Percentiles rank a stretch among this genome's conserved stretches.
Evolutionary conservation across 2,329 filamentous ascomycete species (phyloP).

Genomic region (Tolypocladium guangdongense): DNA sequence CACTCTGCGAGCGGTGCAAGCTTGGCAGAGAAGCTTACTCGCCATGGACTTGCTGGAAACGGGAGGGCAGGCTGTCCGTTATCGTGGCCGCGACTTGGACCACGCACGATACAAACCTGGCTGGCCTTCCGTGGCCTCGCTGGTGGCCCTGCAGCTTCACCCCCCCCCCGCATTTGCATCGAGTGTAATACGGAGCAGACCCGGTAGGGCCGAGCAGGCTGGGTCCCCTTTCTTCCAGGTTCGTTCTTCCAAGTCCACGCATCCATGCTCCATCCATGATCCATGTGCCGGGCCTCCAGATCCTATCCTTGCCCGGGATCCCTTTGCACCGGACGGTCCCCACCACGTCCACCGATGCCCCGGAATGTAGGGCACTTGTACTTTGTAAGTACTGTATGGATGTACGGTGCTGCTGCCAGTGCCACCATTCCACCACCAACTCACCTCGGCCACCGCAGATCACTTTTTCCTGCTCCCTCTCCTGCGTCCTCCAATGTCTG

Average conservation of each 20-base stretch:
- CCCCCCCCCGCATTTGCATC: constrained; percentile 1
- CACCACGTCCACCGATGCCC: neutral
- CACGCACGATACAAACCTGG: neutral
- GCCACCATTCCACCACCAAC: neutral
- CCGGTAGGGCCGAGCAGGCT: neutral
- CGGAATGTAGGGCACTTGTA: neutral
- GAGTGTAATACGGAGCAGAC: neutral
- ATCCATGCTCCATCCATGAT: neutral
- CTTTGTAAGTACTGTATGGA: no score
- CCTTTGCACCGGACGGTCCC: neutral
- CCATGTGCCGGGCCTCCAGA: neutral
- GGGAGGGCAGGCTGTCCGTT: no score
- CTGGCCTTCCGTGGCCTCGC: neutral
- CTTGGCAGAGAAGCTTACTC: no score
- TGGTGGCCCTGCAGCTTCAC: neutral
- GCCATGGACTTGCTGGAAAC: no score
- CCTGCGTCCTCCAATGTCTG: neutral
- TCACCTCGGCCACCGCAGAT: neutral
- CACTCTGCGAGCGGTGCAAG: neutral
- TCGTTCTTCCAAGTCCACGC: neutral
- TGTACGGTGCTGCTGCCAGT: neutral
- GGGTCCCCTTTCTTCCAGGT: neutral
- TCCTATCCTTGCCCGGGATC: neutral
- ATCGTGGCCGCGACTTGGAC: neutral
- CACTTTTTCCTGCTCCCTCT: neutral